phyloP scores from a whole-genome alignment of 371 early-diverging fungal species.

The Chytridiales sp. region DNA sequence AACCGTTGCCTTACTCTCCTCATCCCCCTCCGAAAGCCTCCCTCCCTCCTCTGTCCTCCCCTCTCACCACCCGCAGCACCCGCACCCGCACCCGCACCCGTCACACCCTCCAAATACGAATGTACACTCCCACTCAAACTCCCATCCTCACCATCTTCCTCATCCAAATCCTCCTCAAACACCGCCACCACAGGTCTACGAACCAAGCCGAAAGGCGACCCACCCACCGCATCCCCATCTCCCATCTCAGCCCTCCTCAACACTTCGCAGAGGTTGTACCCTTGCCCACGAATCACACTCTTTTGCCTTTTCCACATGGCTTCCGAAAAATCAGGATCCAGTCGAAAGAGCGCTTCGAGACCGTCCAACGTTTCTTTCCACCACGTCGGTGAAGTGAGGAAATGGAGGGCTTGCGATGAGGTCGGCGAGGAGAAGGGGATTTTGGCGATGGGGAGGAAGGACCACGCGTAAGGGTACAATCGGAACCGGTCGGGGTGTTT shows the following conservation, averaged over 20 bases:
- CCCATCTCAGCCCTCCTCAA: constrained; percentile 46
- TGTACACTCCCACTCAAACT: constrained; percentile 10
- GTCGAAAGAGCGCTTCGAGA: constrained; percentile 62
- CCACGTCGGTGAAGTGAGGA: constrained; percentile 73
- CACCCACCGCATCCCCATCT: constrained; percentile 20
- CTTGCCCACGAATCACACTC: constrained; percentile 84
- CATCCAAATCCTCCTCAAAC: constrained; percentile 44
- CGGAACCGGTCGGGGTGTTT: constrained; percentile 91
- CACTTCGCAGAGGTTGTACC: constrained; percentile 74
- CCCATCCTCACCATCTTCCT: constrained; percentile 31
- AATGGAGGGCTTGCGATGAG: constrained; percentile 60
- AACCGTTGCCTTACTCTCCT: constrained; percentile 42
- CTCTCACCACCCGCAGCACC: constrained; percentile 1
- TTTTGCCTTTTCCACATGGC: constrained; percentile 80
- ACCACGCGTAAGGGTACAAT: constrained; percentile 83
- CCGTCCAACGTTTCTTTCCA: constrained; percentile 72
- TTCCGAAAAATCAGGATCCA: constrained; percentile 69
- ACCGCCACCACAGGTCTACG: constrained; percentile 46
- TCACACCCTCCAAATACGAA: constrained; percentile 2
- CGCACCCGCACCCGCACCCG: background rate
- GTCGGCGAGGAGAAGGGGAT: constrained; percentile 70
- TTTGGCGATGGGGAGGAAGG: constrained; percentile 63
- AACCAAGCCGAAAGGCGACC: constrained; percentile 46
- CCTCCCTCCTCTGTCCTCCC: constrained; percentile 25
- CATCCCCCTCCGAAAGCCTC: constrained; percentile 16